phyloP scores from a whole-genome alignment of 1,284 basidiomycete genomes.

The Lentinus polychrous region DNA sequence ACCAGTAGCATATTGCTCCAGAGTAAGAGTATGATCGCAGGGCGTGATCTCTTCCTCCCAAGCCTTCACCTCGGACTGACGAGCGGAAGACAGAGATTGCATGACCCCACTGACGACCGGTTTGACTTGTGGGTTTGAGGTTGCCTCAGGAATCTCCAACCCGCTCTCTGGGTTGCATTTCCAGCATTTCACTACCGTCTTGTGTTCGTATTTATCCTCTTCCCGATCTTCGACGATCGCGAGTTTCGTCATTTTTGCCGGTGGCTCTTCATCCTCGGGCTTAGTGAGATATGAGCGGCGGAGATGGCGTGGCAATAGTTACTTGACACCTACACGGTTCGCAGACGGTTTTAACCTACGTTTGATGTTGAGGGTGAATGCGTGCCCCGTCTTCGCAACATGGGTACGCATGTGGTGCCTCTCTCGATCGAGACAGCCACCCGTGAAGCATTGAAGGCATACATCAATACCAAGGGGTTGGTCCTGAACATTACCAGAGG shows the following conservation, averaged over 20 bases:
- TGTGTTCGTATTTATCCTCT: slow-evolving; percentile 81
- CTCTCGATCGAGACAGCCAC: slow-evolving; percentile 64
- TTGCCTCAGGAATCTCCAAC: slow-evolving; percentile 36
- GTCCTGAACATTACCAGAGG: slow-evolving; percentile 42
- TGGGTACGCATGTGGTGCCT: slow-evolving; percentile 73
- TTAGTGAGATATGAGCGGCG: slow-evolving; percentile 17
- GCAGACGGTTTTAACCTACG: slow-evolving; percentile 62
- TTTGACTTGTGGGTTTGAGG: slow-evolving; percentile 39
- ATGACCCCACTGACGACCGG: slow-evolving; percentile 68
- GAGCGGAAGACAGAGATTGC: slow-evolving; percentile 80
- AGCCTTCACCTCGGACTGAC: slow-evolving; percentile 91
- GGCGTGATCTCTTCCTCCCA: slow-evolving; percentile 94
- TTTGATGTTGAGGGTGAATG: slow-evolving; percentile 78
- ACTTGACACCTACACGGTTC: slow-evolving; percentile 50
- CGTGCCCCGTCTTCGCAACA: slow-evolving; percentile 65
- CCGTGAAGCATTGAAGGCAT: slow-evolving; percentile 92
- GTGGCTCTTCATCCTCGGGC: slow-evolving; percentile 70
- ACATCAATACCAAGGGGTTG: slow-evolving; percentile 77
- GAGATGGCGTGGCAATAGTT: background rate
- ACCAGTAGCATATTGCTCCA: slow-evolving; percentile 59
- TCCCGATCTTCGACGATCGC: slow-evolving; percentile 83
- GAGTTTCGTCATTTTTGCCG: slow-evolving; percentile 82
- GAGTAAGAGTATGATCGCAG: slow-evolving; percentile 82
- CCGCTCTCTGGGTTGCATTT: slow-evolving; percentile 54
- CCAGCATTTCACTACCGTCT: slow-evolving; percentile 72